Base-by-base conservation (phyloP, 257 asterid genomes). In the Ilex aquifolium region DNA sequence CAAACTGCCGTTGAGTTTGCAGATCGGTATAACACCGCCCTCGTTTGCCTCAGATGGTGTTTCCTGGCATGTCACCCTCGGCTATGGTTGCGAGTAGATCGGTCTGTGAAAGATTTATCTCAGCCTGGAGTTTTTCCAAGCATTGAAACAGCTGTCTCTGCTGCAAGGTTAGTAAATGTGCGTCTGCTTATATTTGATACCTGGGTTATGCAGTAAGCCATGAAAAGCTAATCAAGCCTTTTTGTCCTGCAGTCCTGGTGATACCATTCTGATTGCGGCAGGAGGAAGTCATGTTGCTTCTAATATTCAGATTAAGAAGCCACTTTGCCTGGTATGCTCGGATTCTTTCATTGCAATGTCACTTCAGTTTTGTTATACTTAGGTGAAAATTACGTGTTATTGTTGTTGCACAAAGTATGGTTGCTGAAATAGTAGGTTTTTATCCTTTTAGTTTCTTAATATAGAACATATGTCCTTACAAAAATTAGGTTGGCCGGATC, bases 1-100 rank as follows among this genome's bases (percentile, higher is more conserved):
- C 69, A 63, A 72, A 60, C 58, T 83, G 81, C 57, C 80, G 74
- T 75, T 83, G 97, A 83, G 88, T 78, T 83, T 85, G 97, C 99
- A 92, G 99, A 92, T 90, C 88, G 97, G 87, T 81, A 90, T 87
- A 89, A 89, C 88, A 80, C 99, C 72, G 99, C 99, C 86, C 95
- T 89, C 88, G 95, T 92, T 85, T 89, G 99, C 97, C 89, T 84
- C 96, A 89, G 97, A 92, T 92, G 99, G 99, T 83, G 71, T 58
- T 89, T 92, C 85, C 80, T 92, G 74, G 99, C 99, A 27, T 92
- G 95, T 76, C 96, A 92, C 65, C 99, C 99, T 66, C 90, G 74
- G 60, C 94, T 87, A 68, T 92, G 97, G 99, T 75, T 92, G 66
- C 90, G 99, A 14, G 97, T 92, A 44, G 99, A 89, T 78, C 84